phyloP scores from a whole-genome alignment of 2,329 filamentous ascomycete species.

The Hirsutella rhossiliensis region DNA sequence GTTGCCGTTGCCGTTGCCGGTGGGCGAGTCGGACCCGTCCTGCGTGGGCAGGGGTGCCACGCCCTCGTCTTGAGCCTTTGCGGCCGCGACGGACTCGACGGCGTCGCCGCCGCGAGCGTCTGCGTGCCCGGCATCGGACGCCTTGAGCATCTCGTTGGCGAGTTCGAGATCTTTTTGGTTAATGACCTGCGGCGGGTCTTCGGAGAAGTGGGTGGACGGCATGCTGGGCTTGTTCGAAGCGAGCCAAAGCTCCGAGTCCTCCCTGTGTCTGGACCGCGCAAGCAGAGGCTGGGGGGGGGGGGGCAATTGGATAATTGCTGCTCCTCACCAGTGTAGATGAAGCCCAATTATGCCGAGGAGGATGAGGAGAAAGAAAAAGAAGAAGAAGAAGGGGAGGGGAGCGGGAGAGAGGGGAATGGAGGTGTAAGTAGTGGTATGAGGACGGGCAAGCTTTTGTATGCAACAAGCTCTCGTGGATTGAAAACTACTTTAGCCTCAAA shows the following conservation, averaged over 20 bases:
- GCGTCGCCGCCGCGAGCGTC: not conserved
- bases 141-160: constrained; percentile 25
- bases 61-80: constrained; percentile 1
- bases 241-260: not conserved
- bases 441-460: constrained; percentile 1
- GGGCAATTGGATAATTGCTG: not conserved
- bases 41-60: not conserved
- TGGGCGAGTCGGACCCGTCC: constrained; percentile 4
- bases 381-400: not conserved
- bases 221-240: constrained; percentile 7
- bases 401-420: not conserved
- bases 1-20: constrained; percentile 7
- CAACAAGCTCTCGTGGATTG: not conserved
- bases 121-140: constrained; percentile 6
- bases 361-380: not conserved
- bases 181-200: constrained; percentile 25
- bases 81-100: not conserved
- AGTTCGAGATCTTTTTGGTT: constrained; percentile 20
- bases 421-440: not conserved
- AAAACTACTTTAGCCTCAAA: not conserved
- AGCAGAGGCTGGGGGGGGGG: not conserved
- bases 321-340: too few species aligned
- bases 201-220: constrained; percentile 20
- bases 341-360: not conserved
- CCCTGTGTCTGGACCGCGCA: not conserved